These are phyloP conservation scores for Fraxinus sp. DNA, from an alignment of 305 asterid species.

Conservation along the genomic window DNA sequence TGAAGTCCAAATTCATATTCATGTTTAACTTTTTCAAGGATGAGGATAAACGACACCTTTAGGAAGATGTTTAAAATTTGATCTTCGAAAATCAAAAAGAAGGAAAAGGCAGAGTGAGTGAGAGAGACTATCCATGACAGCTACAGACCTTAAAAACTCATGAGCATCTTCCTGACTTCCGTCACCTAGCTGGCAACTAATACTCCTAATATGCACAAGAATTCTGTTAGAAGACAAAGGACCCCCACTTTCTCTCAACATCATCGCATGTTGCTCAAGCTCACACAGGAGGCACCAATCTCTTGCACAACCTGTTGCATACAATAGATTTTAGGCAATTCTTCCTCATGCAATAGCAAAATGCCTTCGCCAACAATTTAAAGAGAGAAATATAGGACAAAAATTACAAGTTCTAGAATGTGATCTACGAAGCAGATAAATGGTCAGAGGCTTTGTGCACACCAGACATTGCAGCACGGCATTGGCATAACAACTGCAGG, in stretches of 20 bases:
- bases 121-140: not conserved
- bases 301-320: constrained; percentile 57
- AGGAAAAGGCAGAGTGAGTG: not conserved
- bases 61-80: not conserved
- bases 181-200: constrained; percentile 71
- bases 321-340: constrained; percentile 9
- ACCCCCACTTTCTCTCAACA: constrained; percentile 58
- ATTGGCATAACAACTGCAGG: constrained; percentile 85
- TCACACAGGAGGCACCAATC: constrained; percentile 92
- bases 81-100: not conserved
- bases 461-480: constrained; percentile 88
- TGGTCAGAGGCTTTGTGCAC: constrained; percentile 73
- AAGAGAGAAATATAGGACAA: not conserved
- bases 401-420: constrained; percentile 72
- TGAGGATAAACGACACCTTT: not conserved
- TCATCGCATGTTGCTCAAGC: constrained; percentile 62
- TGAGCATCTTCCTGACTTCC: constrained; percentile 97
- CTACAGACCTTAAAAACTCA: constrained; percentile 68
- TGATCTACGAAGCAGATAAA: constrained; percentile 67
- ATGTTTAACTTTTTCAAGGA: not conserved
- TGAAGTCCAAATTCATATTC: not conserved
- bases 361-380: not conserved
- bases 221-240: constrained; percentile 69
- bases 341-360: not conserved
- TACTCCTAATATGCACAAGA: constrained; percentile 62